Evolutionary conservation across 139 green algal genomes (phyloP), one percentile per base, ranked within the genome.

Genomic region (Spirogloea muscicola): DNA sequence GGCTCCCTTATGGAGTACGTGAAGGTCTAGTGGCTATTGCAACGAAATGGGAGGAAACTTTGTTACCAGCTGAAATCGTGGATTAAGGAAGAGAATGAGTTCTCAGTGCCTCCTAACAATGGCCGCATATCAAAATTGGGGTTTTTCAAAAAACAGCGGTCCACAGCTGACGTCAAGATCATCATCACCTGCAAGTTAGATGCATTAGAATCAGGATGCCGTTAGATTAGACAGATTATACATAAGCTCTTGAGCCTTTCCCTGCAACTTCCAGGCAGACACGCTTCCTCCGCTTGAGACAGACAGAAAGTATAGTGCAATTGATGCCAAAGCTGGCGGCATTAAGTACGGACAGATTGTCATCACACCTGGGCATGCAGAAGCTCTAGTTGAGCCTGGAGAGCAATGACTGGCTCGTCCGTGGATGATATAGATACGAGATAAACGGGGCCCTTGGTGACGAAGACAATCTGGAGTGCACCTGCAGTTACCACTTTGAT

Each of bases 61-160:
- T n/a, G 7, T 9, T 3, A 72, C 34, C 13, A 10, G 33, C 42
- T 60, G 49, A 82, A 80, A 40, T 31, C 34, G 42, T 74, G 64
- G 13, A 49, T 64, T 9, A 83, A 68, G 6, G 58, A 60, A 21
- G 21, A 39, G 4, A 83, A 73, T 3, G 63, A 25, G 21, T 18
- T 13, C n/a, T 70, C 68, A 3, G 68, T 80, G 37, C 85, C 85
- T 39, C 82, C 76, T 44, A 93, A 71, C 67, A 93, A 68, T 2
- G 75, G 46, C 18, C 84, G 84, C 16, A 87, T 80, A 65, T 95
- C 90, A 66, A 89, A 94, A 25, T 81, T 78, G 9, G 89, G 84
- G 46, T 85, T 89, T 38, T 78, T 74, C 34, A 61, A 38, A 44
- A 94, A 83, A 36, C 86, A 82, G 18, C 75, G 60, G 67, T 94